A percentile compares a stretch with the other conserved stretches of the same genome.
These are phyloP conservation scores for Kwoniella dendrophila DNA, from an alignment of 768 basidiomycete species.

Conservation along the genomic window DNA sequence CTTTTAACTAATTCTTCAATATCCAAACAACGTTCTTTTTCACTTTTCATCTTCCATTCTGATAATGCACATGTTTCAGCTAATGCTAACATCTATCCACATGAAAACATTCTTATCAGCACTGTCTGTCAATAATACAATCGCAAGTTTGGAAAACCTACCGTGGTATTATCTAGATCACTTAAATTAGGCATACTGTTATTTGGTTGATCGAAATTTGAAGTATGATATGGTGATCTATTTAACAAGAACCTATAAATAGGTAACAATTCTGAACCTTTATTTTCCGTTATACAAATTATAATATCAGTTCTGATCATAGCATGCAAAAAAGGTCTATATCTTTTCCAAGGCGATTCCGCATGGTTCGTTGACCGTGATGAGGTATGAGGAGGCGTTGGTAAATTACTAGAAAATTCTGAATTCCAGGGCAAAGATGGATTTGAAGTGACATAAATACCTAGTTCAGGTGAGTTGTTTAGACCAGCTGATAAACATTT, in stretches of 20 bases:
- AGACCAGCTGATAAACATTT: neutral
- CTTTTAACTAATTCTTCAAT: slow-evolving; percentile 4
- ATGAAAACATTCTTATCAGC: neutral
- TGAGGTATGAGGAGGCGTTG: too few relatives aligned
- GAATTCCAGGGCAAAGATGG: neutral
- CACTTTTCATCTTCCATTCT: neutral
- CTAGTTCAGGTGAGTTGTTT: slow-evolving; percentile 1
- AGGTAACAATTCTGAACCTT: neutral
- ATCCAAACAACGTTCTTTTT: neutral
- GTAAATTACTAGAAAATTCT: too few relatives aligned
- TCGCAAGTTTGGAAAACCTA: neutral
- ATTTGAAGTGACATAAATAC: neutral
- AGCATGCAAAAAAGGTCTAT: neutral
- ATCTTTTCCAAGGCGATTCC: slow-evolving; percentile 4
- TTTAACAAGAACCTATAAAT: slow-evolving; percentile 4
- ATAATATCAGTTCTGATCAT: slow-evolving; percentile 2
- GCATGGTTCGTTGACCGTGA: too few relatives aligned
- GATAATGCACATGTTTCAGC: slow-evolving; percentile 4
- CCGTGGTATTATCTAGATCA: slow-evolving; percentile 7
- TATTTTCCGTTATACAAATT: slow-evolving; percentile 1
- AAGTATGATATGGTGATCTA: neutral
- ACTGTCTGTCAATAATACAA: neutral
- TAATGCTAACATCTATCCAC: neutral
- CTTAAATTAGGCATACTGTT: neutral
- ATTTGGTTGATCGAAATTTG: neutral